Conservation (phyloP, 2,329 filamentous ascomycete genomes). For the Aspergillus cejpii region DNA sequence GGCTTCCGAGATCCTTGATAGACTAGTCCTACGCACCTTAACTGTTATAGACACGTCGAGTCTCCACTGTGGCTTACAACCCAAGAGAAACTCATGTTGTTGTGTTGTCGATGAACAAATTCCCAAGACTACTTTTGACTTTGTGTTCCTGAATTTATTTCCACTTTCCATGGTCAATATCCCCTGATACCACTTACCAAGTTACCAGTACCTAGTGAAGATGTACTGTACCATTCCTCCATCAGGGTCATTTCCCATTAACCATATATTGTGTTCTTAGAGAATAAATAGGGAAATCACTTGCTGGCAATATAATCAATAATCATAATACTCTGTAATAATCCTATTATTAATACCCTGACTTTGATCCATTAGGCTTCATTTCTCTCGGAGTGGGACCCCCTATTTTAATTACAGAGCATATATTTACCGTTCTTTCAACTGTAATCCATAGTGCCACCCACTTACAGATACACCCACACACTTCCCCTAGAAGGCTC, state of each 20-base stretch:
- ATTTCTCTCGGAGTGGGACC: too few species aligned
- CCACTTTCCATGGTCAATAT: too few species aligned
- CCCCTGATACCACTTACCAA: too few species aligned
- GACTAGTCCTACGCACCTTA: background rate
- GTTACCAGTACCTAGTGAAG: too few species aligned
- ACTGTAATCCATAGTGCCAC: constrained; percentile 4
- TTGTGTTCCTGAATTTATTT: constrained; percentile 5
- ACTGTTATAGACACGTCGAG: constrained; percentile 3
- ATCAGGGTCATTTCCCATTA: background rate
- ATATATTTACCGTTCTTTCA: background rate
- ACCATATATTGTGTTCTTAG: background rate
- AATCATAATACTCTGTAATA: too few species aligned
- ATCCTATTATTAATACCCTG: too few species aligned
- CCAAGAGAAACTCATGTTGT: constrained; percentile 9
- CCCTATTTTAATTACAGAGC: background rate
- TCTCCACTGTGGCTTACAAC: constrained; percentile 7
- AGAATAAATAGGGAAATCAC: too few species aligned
- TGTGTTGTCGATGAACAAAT: constrained; percentile 7
- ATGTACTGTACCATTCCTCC: background rate
- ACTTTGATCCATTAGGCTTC: too few species aligned
- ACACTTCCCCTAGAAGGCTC: constrained; percentile 10
- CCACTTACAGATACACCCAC: constrained; percentile 1
- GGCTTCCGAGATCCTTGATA: background rate
- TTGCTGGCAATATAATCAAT: too few species aligned
- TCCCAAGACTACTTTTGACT: constrained; percentile 3